These are phyloP conservation scores for Miamiensis avidus DNA, from an alignment of 169 alveolate species.

Conservation along the genomic window DNA sequence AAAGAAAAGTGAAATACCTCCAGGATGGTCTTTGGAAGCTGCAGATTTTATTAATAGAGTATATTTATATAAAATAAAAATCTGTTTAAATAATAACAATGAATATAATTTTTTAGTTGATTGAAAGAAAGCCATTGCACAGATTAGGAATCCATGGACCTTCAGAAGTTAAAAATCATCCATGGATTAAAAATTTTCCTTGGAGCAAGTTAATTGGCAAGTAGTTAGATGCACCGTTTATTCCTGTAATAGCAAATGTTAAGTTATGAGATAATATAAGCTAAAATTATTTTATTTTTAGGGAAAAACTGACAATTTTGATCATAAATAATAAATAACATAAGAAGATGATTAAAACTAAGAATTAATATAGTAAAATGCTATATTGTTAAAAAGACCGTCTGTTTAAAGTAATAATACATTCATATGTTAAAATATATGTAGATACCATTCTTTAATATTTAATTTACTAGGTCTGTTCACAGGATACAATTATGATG, in stretches of 20 bases:
- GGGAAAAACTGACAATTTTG: constrained; percentile 22
- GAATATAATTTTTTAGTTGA: constrained; percentile 18
- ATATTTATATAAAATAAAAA: not conserved
- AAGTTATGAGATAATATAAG: not conserved
- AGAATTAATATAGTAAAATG: constrained; percentile 22
- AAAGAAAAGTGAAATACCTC: constrained; percentile 52
- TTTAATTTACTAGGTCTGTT: not conserved
- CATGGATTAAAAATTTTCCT: constrained; percentile 53
- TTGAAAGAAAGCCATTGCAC: constrained; percentile 52
- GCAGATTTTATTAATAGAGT: constrained; percentile 57
- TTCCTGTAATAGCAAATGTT: constrained; percentile 49
- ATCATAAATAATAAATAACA: constrained; percentile 18
- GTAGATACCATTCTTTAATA: not conserved
- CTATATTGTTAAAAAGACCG: constrained; percentile 9
- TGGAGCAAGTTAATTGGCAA: constrained; percentile 53
- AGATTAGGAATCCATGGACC: constrained; percentile 54
- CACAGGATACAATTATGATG: constrained; percentile 14
- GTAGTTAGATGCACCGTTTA: constrained; percentile 45
- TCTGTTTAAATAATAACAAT: not conserved
- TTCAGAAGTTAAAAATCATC: constrained; percentile 54
- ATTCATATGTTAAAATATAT: not conserved
- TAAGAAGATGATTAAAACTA: constrained; percentile 18
- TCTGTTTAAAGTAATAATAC: constrained; percentile 19
- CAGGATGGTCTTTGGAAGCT: constrained; percentile 51
- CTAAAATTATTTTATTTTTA: not conserved